Evolutionary conservation across 2,329 filamentous ascomycete species (phyloP).

Genomic region (Diplodia intermedia): DNA sequence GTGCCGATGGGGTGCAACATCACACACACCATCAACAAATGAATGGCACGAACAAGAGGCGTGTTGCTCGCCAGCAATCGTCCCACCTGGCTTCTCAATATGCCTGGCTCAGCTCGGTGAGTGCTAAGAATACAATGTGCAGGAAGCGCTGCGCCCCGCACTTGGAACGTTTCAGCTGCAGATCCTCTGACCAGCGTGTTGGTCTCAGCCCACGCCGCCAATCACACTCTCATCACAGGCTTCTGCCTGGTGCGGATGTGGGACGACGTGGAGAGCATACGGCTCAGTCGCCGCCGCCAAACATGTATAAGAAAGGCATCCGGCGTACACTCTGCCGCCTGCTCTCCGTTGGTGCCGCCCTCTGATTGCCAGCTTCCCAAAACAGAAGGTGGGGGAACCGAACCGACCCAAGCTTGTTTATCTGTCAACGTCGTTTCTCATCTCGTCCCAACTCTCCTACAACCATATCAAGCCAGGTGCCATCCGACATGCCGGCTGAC

Average conservation of each 20-base stretch:
- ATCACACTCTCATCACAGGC: constrained; percentile 7
- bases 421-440: neutral
- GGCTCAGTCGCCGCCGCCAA: neutral
- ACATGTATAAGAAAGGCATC: constrained; percentile 4
- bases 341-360: neutral
- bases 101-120: too few species aligned
- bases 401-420: neutral
- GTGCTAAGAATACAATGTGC: constrained; percentile 11
- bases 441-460: neutral
- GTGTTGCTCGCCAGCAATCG: too few species aligned
- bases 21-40: too few species aligned
- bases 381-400: constrained; percentile 19
- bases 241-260: constrained; percentile 27
- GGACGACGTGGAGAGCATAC: constrained; percentile 14
- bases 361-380: neutral
- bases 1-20: too few species aligned
- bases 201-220: constrained; percentile 11
- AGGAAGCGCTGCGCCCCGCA: constrained; percentile 11
- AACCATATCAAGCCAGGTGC: too few species aligned
- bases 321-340: neutral
- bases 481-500: constrained; percentile 2
- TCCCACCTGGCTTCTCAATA: too few species aligned
- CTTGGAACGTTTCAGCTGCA: constrained; percentile 19
- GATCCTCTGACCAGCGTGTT: constrained; percentile 16
- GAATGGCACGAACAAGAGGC: neutral